Evolutionary conservation across 2,329 filamentous ascomycete genomes (phyloP).

Genomic region (Xylaria sp.): DNA sequence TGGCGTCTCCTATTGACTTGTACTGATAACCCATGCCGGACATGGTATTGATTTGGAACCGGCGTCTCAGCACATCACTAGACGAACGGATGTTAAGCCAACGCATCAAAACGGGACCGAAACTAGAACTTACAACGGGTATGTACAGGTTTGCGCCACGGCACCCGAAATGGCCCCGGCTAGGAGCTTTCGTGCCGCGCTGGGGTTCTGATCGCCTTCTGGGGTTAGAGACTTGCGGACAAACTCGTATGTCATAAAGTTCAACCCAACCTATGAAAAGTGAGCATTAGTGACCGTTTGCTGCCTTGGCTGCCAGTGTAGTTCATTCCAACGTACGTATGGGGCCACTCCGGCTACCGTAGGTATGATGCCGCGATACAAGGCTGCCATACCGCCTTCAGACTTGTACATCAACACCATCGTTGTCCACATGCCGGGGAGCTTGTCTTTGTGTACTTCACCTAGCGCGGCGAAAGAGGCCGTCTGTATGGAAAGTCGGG

Average conservation of each 20-base stretch:
- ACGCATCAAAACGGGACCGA: background rate
- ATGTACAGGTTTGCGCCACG: slow-evolving; percentile 96
- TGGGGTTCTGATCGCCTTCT: slow-evolving; percentile 85
- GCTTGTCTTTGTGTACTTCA: slow-evolving; percentile 61
- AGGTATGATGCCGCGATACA: slow-evolving; percentile 94
- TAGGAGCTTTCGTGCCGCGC: slow-evolving; percentile 77
- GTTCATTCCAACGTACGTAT: slow-evolving; percentile 63
- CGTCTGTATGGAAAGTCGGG: slow-evolving; percentile 93
- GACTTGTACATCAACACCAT: slow-evolving; percentile 84
- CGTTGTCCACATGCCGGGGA: slow-evolving; percentile 93
- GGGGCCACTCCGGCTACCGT: slow-evolving; percentile 95
- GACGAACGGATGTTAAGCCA: slow-evolving; percentile 32
- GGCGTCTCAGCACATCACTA: slow-evolving; percentile 87
- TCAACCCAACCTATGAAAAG: slow-evolving; percentile 77
- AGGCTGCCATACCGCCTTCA: slow-evolving; percentile 81
- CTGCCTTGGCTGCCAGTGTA: background rate
- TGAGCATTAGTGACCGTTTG: slow-evolving; percentile 18
- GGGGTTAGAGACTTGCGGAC: slow-evolving; percentile 83
- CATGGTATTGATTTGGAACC: slow-evolving; percentile 99
- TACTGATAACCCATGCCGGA: slow-evolving; percentile 97
- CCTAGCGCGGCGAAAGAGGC: slow-evolving; percentile 88
- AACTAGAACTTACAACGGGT: slow-evolving; percentile 78
- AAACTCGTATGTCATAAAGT: slow-evolving; percentile 98
- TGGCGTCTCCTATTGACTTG: slow-evolving; percentile 81
- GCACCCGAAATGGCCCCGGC: slow-evolving; percentile 95